A percentile compares a stretch with the other conserved stretches of the same genome.
phyloP scores from a whole-genome alignment of 805 yeast genomes.

The Candida stauntonica region DNA sequence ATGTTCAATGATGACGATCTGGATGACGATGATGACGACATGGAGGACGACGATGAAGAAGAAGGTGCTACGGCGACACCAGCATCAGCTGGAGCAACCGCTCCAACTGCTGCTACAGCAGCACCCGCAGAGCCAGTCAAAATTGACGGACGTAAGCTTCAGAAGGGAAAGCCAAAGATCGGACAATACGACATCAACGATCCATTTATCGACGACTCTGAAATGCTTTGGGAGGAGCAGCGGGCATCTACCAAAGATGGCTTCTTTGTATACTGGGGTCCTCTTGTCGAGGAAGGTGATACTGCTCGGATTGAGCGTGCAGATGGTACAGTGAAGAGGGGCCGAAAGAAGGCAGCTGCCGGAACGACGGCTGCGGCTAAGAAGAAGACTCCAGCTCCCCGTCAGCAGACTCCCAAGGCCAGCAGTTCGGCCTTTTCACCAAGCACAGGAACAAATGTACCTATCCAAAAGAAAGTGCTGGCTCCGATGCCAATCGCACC shows the following conservation, averaged over 20 bases:
- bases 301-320: conserved; percentile 43
- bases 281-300: conserved; percentile 62
- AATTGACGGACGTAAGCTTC: conserved; percentile 41
- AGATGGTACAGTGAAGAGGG: conserved; percentile 39
- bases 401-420: conserved; percentile 8
- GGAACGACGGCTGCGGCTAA: conserved; percentile 6
- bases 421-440: no score
- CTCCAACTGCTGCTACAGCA: no score
- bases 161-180: conserved; percentile 62
- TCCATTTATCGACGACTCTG: conserved; percentile 96
- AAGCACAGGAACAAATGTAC: conserved; percentile 1
- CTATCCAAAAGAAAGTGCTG: neutral
- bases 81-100: no score
- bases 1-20: conserved; percentile 52
- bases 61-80: conserved; percentile 33
- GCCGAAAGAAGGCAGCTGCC: conserved; percentile 18
- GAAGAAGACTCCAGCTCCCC: conserved; percentile 6
- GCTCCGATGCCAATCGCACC: neutral
- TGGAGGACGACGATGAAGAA: conserved; percentile 34
- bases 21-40: conserved; percentile 44
- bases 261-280: conserved; percentile 93
- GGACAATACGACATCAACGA: conserved; percentile 91
- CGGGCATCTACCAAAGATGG: conserved; percentile 92
- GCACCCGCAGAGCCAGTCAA: conserved; percentile 27
- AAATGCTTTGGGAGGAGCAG: conserved; percentile 88